Percentiles rank a stretch among this genome's conserved stretches.
These are phyloP conservation scores for Ogataea hybrid DNA, from an alignment of 1,139 yeast genomes.

Conservation along the genomic window DNA sequence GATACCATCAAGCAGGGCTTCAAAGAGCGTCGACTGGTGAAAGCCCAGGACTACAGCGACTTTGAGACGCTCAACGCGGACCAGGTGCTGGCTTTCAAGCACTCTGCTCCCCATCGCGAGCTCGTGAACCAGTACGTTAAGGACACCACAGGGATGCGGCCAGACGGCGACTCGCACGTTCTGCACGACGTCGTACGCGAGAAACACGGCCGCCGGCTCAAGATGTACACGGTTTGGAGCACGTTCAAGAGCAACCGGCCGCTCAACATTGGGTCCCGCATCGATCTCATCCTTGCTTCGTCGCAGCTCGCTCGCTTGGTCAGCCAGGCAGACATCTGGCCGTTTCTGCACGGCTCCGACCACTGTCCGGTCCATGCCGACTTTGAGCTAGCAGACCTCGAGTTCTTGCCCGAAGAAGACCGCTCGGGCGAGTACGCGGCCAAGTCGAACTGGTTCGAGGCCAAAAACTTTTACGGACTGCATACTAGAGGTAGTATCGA, in stretches of 20 bases:
- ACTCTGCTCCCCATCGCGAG: conserved; percentile 23
- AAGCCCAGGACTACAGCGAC: conserved; percentile 29
- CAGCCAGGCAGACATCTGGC: conserved; percentile 60
- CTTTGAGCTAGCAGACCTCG: conserved; percentile 34
- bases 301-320: conserved; percentile 36
- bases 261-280: conserved; percentile 81
- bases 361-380: conserved; percentile 92
- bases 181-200: conserved; percentile 62
- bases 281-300: conserved; percentile 68
- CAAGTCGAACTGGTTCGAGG: conserved; percentile 49
- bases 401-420: conserved; percentile 4
- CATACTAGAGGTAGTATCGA: conserved; percentile 52
- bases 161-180: conserved; percentile 11
- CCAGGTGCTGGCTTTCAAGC: conserved; percentile 31
- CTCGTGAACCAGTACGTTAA: conserved; percentile 23
- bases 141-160: conserved; percentile 26
- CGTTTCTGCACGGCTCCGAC: conserved; percentile 78
- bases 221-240: conserved; percentile 93
- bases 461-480: conserved; percentile 50
- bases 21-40: conserved; percentile 26
- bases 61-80: conserved; percentile 44
- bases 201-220: conserved; percentile 53
- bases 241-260: conserved; percentile 76
- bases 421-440: conserved; percentile 6
- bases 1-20: conserved; percentile 53